Evolutionary conservation across 2,329 filamentous ascomycete genomes (phyloP), one percentile per base, ranked within the genome.

Genomic region (Trichophyton verrucosum): DNA sequence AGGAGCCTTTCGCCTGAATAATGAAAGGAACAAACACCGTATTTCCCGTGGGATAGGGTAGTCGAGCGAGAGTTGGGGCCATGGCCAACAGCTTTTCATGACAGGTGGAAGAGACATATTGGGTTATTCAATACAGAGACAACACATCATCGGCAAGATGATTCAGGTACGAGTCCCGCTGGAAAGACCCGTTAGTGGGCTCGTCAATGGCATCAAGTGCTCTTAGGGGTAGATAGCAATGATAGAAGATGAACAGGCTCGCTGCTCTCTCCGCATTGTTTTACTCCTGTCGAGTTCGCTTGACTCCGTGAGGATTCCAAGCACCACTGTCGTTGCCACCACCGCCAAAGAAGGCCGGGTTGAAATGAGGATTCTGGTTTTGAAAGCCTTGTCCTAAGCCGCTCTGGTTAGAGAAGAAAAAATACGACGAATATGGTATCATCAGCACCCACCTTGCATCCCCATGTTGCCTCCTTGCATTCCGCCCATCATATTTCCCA

Each of bases 231-330:
- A 24, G 9, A 15, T 24, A 27, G n/a, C 4, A 30, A 27, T 24
- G 11, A 5, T 24, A n/a, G 24, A 53, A 9, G 49, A 13, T 53
- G 33, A 33, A 33, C 17, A 11, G 15, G 15, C 9, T 22, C 22
- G 17, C 22, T 20, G 44, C 8, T 11, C 44, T 11, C 17, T 46
- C 17, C 0, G 44, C 0, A 13, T 47, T 47, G 44, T 9, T 30
- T 69, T 75, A 83, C 67, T 91, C 89, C 63, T 88, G 87, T 64
- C 89, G 82, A 65, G 87, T 86, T 66, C 89, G 81, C 76, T 94
- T 94, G 2, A 86, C 85, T 33, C 88, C 88, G 66, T 92, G 89
- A 4, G 89, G 89, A 68, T 92, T 92, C 79, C 88, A 88, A 74
- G 84, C 84, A 60, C 86, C 85, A 5, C 20, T 17, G 15, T 59